Evolutionary conservation across 2,329 filamentous ascomycete genomes (phyloP).

Genomic region (Neofusicoccum laricinum): DNA sequence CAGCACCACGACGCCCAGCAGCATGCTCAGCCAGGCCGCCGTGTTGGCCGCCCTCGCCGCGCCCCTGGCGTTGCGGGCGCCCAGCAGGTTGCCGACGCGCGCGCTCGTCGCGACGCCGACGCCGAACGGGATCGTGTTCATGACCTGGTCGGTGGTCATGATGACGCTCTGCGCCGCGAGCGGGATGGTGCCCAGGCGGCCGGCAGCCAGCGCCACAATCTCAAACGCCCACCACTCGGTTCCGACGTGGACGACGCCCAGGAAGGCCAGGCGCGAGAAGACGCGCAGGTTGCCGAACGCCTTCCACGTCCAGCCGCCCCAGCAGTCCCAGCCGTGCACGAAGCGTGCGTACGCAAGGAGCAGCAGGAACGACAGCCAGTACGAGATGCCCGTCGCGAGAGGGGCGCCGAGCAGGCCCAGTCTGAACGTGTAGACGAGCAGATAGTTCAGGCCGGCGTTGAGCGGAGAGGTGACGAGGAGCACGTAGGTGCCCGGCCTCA

Average conservation of each 20-base stretch:
- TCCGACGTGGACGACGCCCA: slow-evolving; percentile 79
- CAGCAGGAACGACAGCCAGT: slow-evolving; percentile 79
- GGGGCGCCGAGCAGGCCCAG: slow-evolving; percentile 77
- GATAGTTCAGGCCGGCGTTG: slow-evolving; percentile 57
- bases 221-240: slow-evolving; percentile 97
- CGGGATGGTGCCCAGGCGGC: slow-evolving; percentile 72
- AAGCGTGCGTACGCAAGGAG: slow-evolving; percentile 72
- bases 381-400: slow-evolving; percentile 77
- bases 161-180: slow-evolving; percentile 83
- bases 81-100: slow-evolving; percentile 76
- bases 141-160: slow-evolving; percentile 83
- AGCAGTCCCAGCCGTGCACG: slow-evolving; percentile 69
- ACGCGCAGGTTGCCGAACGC: slow-evolving; percentile 65
- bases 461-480: slow-evolving; percentile 60
- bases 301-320: slow-evolving; percentile 68
- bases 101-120: slow-evolving; percentile 78
- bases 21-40: slow-evolving; percentile 69
- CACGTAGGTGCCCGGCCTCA: slow-evolving; percentile 63
- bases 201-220: slow-evolving; percentile 80
- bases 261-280: slow-evolving; percentile 70
- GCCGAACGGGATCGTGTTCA: slow-evolving; percentile 84
- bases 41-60: slow-evolving; percentile 72
- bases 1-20: slow-evolving; percentile 67
- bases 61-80: slow-evolving; percentile 61
- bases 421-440: slow-evolving; percentile 70